A percentile compares a stretch with the other conserved stretches of the same genome.
phyloP scores from a whole-genome alignment of 805 yeast species.

The Kazachstania bromeliacearum region DNA sequence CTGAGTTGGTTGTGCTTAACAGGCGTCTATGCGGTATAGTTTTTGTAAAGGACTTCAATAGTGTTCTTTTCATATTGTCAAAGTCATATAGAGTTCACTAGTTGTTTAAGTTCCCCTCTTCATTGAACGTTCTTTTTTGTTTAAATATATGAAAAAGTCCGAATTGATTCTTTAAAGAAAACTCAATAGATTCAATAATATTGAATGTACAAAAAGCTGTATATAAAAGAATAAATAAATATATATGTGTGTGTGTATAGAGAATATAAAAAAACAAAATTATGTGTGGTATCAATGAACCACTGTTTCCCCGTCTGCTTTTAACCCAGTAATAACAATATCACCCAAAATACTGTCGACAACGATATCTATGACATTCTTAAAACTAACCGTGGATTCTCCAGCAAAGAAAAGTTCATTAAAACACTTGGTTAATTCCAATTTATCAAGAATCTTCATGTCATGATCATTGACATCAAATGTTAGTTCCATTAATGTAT shows the following conservation, averaged over 20 bases:
- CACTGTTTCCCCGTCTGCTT: conserved; percentile 21
- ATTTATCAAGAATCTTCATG: conserved; percentile 33
- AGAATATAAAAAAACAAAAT: not conserved
- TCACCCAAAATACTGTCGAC: conserved; percentile 21
- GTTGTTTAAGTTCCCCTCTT: too few relatives aligned
- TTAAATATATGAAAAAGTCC: not conserved
- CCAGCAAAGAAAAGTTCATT: conserved; percentile 36
- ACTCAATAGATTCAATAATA: not conserved
- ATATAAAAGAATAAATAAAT: conserved; percentile 1
- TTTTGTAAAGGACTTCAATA: too few relatives aligned
- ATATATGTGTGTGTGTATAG: not conserved
- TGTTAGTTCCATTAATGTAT: conserved; percentile 28
- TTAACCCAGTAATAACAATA: conserved; percentile 19
- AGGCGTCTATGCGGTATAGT: too few relatives aligned
- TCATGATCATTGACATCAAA: conserved; percentile 36
- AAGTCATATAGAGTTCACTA: too few relatives aligned
- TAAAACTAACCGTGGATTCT: conserved; percentile 23
- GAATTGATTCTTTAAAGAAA: not conserved
- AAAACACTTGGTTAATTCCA: conserved; percentile 36
- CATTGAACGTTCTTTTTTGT: not conserved
- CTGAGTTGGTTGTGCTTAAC: not conserved
- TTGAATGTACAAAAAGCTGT: too few relatives aligned
- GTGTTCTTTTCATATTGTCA: too few relatives aligned
- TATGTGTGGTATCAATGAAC: conserved; percentile 8
- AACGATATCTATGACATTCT: conserved; percentile 19